Evolutionary conservation across 2,329 filamentous ascomycete species (phyloP), one percentile per base, ranked within the genome.

Genomic region (Diaporthe sp.): DNA sequence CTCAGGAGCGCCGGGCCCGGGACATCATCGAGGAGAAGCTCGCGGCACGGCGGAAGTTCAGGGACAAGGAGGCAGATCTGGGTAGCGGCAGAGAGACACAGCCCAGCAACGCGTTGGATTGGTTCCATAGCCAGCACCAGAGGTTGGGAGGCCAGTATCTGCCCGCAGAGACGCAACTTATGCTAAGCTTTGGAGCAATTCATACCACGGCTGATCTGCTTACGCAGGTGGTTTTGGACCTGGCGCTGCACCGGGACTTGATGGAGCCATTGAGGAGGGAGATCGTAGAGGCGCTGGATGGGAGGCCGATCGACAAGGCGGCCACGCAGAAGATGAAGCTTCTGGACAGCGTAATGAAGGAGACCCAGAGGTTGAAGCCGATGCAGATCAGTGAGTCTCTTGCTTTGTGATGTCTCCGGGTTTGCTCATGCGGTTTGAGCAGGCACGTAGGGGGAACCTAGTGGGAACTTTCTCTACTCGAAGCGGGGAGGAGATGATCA

Each of bases 281-380:
- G 13, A 39, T 66, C 42, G 8, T 42, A 15, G 50, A 55, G 17
- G 47, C 35, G 4, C 51, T 72, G 47, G 61, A 44, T 22, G 39
- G 63, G 10, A 44, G 44, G 47, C 82, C 84, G 22, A 83, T 80
- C 79, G 80, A 77, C 13, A 84, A 84, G 73, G 79, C 79, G 1
- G 75, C 82, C 0, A 74, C 86, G 2, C 82, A 82, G 73, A 82
- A 83, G 55, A 78, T 86, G 53, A 82, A 81, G 73, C 77, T 85
- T 2, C 75, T 86, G 75, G 85, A 86, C 75, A 86, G 84, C 69
- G 80, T 83, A 0, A 77, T 86, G 72, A 85, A 86, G 71, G 84
- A 86, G 76, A 79, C 77, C 1, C 81, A 82, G 73, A 78, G 85
- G 6, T 53, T 82, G 53, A 73, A 73, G 61, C 71, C 71, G 4